These are phyloP conservation scores for Boletus vinaceobasis DNA, from an alignment of 768 basidiomycete species.

Conservation along the genomic window DNA sequence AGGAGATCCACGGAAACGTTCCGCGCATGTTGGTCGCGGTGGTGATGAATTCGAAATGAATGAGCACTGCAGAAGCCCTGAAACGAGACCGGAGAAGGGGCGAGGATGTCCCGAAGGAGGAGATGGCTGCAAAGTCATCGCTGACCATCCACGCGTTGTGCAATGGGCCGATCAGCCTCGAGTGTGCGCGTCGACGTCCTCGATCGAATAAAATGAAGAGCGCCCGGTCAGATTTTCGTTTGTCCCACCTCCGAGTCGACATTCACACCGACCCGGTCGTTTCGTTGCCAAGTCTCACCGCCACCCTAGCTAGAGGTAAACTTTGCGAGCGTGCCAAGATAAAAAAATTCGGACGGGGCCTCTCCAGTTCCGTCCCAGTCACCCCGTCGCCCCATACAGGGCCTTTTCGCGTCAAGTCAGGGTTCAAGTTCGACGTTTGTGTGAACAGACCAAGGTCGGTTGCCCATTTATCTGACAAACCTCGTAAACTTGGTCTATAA, in stretches of 20 bases:
- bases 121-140: not conserved
- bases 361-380: not conserved
- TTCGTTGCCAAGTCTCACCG: slow-evolving; percentile 1
- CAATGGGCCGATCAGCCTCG: slow-evolving; percentile 8
- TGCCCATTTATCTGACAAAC: slow-evolving; percentile 5
- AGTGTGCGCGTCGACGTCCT: not conserved
- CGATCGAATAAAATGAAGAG: slow-evolving; percentile 11
- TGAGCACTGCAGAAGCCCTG: slow-evolving; percentile 2
- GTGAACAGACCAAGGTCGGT: slow-evolving; percentile 19
- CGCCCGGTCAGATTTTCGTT: not conserved
- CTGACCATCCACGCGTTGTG: not conserved
- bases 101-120: not conserved
- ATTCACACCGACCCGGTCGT: not conserved
- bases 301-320: not conserved
- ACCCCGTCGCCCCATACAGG: not conserved
- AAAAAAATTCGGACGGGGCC: not conserved
- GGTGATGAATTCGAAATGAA: slow-evolving; percentile 9
- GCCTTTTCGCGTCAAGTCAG: slow-evolving; percentile 12
- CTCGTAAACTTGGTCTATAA: slow-evolving; percentile 20
- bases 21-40: slow-evolving; percentile 7
- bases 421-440: slow-evolving; percentile 24
- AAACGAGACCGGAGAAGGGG: not conserved
- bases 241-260: not conserved
- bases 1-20: slow-evolving; percentile 12
- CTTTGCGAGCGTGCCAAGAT: too few relatives aligned